Conservation (phyloP, 2,329 filamentous ascomycete genomes). For the Paecilomyces formosus region DNA sequence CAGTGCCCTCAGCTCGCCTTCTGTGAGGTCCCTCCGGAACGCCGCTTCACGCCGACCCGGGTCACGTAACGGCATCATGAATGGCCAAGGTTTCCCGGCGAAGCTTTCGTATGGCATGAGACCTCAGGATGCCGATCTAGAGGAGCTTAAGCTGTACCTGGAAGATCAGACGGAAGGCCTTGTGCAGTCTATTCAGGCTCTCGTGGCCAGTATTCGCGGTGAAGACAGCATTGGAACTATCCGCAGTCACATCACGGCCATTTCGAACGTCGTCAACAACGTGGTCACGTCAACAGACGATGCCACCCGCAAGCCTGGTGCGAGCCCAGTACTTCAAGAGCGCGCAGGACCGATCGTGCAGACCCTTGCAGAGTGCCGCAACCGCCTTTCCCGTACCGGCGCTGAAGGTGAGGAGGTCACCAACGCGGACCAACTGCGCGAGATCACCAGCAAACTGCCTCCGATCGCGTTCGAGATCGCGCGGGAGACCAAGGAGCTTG, state of each 20-base stretch:
- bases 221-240: conserved; percentile 59
- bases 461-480: conserved; percentile 84
- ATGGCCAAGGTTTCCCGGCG: conserved; percentile 20
- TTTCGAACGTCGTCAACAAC: conserved; percentile 62
- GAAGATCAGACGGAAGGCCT: conserved; percentile 75
- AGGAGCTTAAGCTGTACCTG: conserved; percentile 66
- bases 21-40: conserved; percentile 24
- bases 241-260: conserved; percentile 61
- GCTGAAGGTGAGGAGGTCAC: conserved; percentile 55
- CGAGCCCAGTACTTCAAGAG: conserved; percentile 43
- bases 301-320: conserved; percentile 42
- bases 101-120: conserved; percentile 36
- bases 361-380: conserved; percentile 53
- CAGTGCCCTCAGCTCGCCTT: conserved; percentile 64
- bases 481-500: conserved; percentile 70
- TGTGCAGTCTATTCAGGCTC: conserved; percentile 72
- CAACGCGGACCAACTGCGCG: conserved; percentile 41
- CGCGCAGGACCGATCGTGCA: conserved; percentile 33
- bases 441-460: conserved; percentile 64
- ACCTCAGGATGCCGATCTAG: conserved; percentile 42
- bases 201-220: conserved; percentile 64
- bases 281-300: conserved; percentile 60
- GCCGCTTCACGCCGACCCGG: conserved; percentile 21
- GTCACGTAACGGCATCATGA: conserved; percentile 19
- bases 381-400: conserved; percentile 58